phyloP scores from a whole-genome alignment of 2,329 filamentous ascomycete genomes.

The Alternaria infectoria region DNA sequence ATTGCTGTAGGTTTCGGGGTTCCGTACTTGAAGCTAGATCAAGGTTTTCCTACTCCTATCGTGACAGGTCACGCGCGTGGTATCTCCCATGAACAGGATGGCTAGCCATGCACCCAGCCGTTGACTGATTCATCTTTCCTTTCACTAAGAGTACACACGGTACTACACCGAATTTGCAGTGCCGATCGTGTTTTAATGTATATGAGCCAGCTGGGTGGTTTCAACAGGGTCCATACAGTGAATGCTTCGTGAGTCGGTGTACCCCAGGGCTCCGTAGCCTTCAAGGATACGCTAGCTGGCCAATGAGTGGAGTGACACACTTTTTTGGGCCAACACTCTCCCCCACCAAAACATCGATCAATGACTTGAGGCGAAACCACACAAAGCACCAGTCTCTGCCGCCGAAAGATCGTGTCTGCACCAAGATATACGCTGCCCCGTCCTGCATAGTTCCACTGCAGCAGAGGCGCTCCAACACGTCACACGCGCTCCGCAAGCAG shows the following conservation, averaged over 20 bases:
- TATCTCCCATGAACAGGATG: background rate
- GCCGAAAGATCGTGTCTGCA: constrained; percentile 2
- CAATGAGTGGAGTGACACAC: background rate
- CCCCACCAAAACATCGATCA: constrained; percentile 24
- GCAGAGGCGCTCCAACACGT: constrained; percentile 12
- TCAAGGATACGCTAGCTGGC: background rate
- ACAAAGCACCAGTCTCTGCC: constrained; percentile 3
- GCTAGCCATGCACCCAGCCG: background rate
- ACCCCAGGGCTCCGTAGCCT: background rate
- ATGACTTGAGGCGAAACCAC: constrained; percentile 15
- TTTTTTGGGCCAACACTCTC: background rate
- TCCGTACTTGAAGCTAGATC: background rate
- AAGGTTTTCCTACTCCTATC: background rate
- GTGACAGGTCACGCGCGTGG: background rate
- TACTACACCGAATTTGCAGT: background rate
- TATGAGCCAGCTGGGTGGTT: background rate
- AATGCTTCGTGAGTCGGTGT: background rate
- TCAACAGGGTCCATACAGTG: background rate
- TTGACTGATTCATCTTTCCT: background rate
- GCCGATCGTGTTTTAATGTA: background rate
- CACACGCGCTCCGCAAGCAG: constrained; percentile 12
- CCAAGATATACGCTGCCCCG: background rate
- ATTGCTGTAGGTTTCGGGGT: background rate
- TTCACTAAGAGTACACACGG: background rate
- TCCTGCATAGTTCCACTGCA: constrained; percentile 5